Base-by-base conservation (phyloP, 2,329 filamentous ascomycete species). In the Malbranchea zuffiana region DNA sequence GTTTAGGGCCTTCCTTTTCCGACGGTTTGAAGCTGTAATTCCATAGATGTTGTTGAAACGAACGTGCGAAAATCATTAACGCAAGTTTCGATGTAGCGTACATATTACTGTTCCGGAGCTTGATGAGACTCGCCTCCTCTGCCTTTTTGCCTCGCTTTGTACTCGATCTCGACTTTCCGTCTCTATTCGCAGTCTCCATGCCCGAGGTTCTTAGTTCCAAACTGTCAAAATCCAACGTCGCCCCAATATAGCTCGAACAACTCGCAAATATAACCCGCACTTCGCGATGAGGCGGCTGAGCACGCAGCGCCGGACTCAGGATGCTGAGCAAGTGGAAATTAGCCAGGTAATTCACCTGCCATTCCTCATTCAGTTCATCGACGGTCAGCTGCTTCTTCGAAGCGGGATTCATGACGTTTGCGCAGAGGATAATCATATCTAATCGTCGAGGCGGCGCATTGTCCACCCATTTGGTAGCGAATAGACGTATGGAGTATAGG, bases 401-500 rank as follows among this genome's bases (percentile, higher is more conserved):
- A 1, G 78, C 31, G 2, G 84, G 79, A 3, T 80, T 83, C 47
- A 86, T 66, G 0, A 80, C 80, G 29, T 82, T 82, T 6, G 80
- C 90, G 57, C 86, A 94, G 12, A 98, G 70, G 13, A 98, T 74
- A 31, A 98, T 67, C 77, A 88, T 87, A 58, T 98, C 90, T 5
- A 98, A 66, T 32, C 92, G 71, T 39, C 92, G 72, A 6, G 87
- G 84, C 2, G 90, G 88, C 15, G 82, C 75, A 58, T 95, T 96
- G 59, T 98, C 88, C 47, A 98, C 85, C 88, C 92, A 98, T 65
- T 85, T 88, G 0, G 90, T 98, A 8, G 90, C 90, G 57, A 98
- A 98, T 44, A 79, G 72, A 25, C 90, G 82, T 50, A 98, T 80
- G 57, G 83, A 92, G 57, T 94, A 77, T n/a, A 98, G 68, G 11